Percentiles rank a stretch among this genome's conserved stretches.
Conservation (phyloP, 306 rosid species). For the Vicia sativa region DNA sequence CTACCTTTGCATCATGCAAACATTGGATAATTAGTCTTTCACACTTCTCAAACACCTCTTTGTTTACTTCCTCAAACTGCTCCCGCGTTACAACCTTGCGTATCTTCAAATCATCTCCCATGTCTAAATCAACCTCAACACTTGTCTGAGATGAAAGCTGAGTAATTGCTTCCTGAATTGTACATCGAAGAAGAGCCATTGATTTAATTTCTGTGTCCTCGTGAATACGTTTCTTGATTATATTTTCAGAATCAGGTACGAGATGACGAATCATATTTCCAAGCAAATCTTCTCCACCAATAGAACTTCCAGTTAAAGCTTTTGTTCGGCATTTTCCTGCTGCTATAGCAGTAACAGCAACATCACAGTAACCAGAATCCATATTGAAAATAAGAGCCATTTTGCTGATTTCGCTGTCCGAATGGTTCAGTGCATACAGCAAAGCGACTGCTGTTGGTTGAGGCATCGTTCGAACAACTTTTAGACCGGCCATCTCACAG, state of each 20-base stretch:
- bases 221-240: conserved; percentile 43
- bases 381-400: conserved; percentile 42
- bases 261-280: conserved; percentile 73
- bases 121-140: conserved; percentile 59
- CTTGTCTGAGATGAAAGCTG: conserved; percentile 59
- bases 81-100: conserved; percentile 34
- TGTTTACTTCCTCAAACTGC: conserved; percentile 81
- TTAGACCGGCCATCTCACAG: too few species aligned
- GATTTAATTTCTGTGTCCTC: conserved; percentile 56
- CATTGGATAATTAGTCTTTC: conserved; percentile 63
- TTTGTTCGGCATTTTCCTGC: conserved; percentile 84
- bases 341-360: conserved; percentile 69
- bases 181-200: conserved; percentile 67
- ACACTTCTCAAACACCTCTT: conserved; percentile 68
- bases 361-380: conserved; percentile 84
- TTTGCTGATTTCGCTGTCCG: conserved; percentile 67
- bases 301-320: conserved; percentile 71
- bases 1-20: conserved; percentile 68
- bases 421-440: conserved; percentile 65
- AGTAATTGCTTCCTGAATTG: conserved; percentile 72
- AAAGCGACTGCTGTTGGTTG: conserved; percentile 34
- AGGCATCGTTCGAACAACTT: too few species aligned
- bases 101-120: conserved; percentile 52
- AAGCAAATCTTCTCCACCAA: conserved; percentile 92
- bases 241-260: conserved; percentile 56